Percentiles rank a stretch among this genome's conserved stretches.
phyloP scores from a whole-genome alignment of 495 filamentous ascomycete genomes.

The Penicillium pancosmium region DNA sequence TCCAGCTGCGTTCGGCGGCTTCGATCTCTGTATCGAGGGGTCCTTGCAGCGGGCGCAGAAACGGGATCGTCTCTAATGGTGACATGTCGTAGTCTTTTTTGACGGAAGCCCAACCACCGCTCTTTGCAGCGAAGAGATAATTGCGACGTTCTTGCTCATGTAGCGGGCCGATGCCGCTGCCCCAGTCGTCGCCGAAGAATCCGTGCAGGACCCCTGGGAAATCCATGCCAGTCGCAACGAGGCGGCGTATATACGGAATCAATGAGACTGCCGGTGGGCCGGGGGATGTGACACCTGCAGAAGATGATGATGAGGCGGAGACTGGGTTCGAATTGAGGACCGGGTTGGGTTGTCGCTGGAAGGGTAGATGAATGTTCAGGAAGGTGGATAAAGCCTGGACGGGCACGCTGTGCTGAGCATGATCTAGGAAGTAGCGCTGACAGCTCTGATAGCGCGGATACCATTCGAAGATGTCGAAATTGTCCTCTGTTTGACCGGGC shows the following conservation, averaged over 20 bases:
- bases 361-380: conserved; percentile 75
- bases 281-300: conserved; percentile 24
- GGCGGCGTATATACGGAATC: conserved; percentile 84
- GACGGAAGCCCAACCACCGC: conserved; percentile 81
- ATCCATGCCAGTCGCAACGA: conserved; percentile 92
- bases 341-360: conserved; percentile 45
- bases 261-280: conserved; percentile 65
- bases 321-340: conserved; percentile 35
- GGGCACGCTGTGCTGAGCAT: conserved; percentile 79
- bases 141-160: conserved; percentile 92
- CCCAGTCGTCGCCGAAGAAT: conserved; percentile 95
- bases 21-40: conserved; percentile 80
- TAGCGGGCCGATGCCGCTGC: conserved; percentile 71
- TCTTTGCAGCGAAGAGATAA: conserved; percentile 93
- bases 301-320: conserved; percentile 33
- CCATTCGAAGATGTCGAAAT: conserved; percentile 87
- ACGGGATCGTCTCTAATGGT: conserved; percentile 80
- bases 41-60: conserved; percentile 75
- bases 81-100: conserved; percentile 89
- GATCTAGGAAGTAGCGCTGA: conserved; percentile 89
- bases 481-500: conserved; percentile 42
- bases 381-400: conserved; percentile 91
- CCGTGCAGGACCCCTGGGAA: conserved; percentile 81
- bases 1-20: conserved; percentile 79
- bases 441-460: conserved; percentile 91